These are phyloP conservation scores for Hebeloma cylindrosporum DNA, from an alignment of 768 basidiomycete genomes.

Conservation along the genomic window DNA sequence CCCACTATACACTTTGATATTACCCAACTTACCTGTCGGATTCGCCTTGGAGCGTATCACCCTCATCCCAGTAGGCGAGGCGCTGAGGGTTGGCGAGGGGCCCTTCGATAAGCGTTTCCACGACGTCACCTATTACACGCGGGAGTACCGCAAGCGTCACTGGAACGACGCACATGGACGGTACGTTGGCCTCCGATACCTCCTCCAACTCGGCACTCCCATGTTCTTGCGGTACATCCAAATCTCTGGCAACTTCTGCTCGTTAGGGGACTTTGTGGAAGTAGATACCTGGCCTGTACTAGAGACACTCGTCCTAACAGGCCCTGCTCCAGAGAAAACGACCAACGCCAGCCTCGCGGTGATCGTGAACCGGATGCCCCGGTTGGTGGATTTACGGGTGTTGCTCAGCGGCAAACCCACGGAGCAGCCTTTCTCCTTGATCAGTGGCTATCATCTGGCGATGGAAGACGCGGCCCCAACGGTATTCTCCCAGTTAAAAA, in stretches of 20 bases:
- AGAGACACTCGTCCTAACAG: slow-evolving; percentile 39
- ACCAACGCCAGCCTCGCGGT: slow-evolving; percentile 27
- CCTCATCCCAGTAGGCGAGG: slow-evolving; percentile 40
- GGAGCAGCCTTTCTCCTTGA: neutral
- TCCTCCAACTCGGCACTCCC: slow-evolving; percentile 34
- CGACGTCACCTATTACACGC: slow-evolving; percentile 35
- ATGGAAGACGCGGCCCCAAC: slow-evolving; percentile 21
- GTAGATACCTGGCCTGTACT: slow-evolving; percentile 36
- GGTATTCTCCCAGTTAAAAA: slow-evolving; percentile 30
- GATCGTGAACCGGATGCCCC: slow-evolving; percentile 36
- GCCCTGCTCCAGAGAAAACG: slow-evolving; percentile 33
- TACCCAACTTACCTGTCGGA: slow-evolving; percentile 29
- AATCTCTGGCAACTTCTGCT: slow-evolving; percentile 37
- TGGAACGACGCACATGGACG: slow-evolving; percentile 34
- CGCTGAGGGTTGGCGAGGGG: slow-evolving; percentile 41
- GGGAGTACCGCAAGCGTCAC: slow-evolving; percentile 40
- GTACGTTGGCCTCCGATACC: slow-evolving; percentile 10
- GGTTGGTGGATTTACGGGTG: slow-evolving; percentile 31
- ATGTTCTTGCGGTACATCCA: slow-evolving; percentile 35
- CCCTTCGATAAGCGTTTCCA: slow-evolving; percentile 37
- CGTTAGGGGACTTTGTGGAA: slow-evolving; percentile 29
- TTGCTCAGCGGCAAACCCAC: slow-evolving; percentile 13
- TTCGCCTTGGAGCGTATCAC: slow-evolving; percentile 36
- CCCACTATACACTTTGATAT: slow-evolving; percentile 35
- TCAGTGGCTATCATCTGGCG: slow-evolving; percentile 11